Evolutionary conservation across 495 filamentous ascomycete species (phyloP), one percentile per base, ranked within the genome.

Genomic region (Penicillium arizonense): DNA sequence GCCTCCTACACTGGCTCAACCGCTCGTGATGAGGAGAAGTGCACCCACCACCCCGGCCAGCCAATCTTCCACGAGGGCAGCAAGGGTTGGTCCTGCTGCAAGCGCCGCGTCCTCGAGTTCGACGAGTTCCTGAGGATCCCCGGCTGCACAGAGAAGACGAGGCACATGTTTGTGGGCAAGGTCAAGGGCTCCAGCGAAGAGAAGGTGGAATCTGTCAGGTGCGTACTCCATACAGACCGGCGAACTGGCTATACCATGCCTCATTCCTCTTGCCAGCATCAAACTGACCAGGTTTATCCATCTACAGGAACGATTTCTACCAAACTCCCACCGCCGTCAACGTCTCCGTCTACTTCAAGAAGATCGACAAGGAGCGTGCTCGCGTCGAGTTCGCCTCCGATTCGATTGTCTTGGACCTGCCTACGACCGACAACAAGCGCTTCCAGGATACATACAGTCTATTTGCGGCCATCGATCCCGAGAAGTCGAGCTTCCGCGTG

Each of bases 11-110:
- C 77, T 42, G 79, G 82, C 20, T 79, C 76, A 2, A 62, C 73
- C 26, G 71, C 73, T 35, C 71, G 90, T 39, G 85, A 89, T 18
- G 83, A 75, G n/a, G 90, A 94, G 75, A 80, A 81, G 47, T 97
- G 92, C 62, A 77, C 87, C 16, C 86, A 91, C 62, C 92, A 97
- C 71, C 90, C 92, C 5, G 92, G 92, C 23, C 79, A 75, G 6
- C 88, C 92, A 23, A 82, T 97, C 55, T 98, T 98, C 72, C 94
- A 98, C 69, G 94, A 98, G 75, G 94, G 93, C 20, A 92, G 86
- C 69, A 98, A 98, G 76, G 94, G 94, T 8, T 98, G 93, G 80
- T 89, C 83, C 23, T 98, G 94, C 78, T 98, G 94, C 75, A 97
- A 97, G 82, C 77, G 88, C 59, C 82, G 90, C 16, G 94, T 98